Conservation (phyloP, 352 stramenopile species). For the Phytophthora foliorum region DNA sequence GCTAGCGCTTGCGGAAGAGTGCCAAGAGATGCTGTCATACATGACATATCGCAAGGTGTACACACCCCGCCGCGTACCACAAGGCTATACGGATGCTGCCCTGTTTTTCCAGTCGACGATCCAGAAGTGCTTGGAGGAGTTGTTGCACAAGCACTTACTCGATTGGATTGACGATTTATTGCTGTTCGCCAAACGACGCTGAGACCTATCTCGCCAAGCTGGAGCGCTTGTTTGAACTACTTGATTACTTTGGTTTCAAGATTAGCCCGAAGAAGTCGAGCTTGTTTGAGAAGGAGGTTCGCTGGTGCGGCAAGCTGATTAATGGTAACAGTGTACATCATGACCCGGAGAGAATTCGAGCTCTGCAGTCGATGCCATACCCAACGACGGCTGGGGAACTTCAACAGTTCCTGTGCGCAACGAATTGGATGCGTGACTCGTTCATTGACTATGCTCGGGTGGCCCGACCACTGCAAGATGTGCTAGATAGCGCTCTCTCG, state of each 20-base stretch:
- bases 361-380: background rate
- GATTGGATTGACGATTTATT: no score
- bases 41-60: constrained; percentile 32
- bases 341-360: constrained; percentile 1
- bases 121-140: constrained; percentile 9
- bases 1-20: constrained; percentile 4
- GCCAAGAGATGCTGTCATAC: constrained; percentile 30
- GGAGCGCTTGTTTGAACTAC: background rate
- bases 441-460: background rate
- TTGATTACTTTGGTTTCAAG: constrained; percentile 33
- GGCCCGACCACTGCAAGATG: background rate
- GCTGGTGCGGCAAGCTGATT: constrained; percentile 28
- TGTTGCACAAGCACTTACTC: constrained; percentile 4
- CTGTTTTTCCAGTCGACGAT: constrained; percentile 12
- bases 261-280: constrained; percentile 29
- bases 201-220: background rate
- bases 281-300: constrained; percentile 25
- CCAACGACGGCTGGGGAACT: constrained; percentile 1
- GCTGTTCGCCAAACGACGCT: constrained; percentile 3
- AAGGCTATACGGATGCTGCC: constrained; percentile 8
- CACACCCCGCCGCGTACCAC: constrained; percentile 1
- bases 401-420: constrained; percentile 14
- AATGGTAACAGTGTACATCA: background rate
- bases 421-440: constrained; percentile 7
- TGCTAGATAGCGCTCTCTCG: background rate